Conservation (phyloP, 257 asterid genomes). For the Knoxia roxburghii region DNA sequence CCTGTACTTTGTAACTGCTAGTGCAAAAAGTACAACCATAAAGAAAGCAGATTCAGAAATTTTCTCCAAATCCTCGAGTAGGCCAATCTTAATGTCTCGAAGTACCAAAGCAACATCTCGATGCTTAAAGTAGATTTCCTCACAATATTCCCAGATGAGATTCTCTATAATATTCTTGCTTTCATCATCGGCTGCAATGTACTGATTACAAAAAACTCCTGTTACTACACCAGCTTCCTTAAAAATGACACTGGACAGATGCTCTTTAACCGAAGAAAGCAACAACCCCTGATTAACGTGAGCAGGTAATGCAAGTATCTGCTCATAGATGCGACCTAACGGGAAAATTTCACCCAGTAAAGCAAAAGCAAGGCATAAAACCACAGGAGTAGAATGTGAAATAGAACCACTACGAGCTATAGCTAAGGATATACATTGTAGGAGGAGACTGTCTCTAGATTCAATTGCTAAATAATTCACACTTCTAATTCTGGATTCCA, state of each 20-base stretch:
- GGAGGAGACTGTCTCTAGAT: conserved; percentile 35
- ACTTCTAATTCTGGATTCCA: conserved; percentile 34
- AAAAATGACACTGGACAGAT: conserved; percentile 45
- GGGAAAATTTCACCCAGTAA: conserved; percentile 74
- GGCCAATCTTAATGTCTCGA: conserved; percentile 36
- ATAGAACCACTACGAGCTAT: conserved; percentile 65
- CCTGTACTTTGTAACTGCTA: conserved; percentile 71
- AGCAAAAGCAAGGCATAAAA: conserved; percentile 54
- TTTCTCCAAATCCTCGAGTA: conserved; percentile 64
- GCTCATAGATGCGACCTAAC: conserved; percentile 42
- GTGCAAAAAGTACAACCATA: conserved; percentile 88
- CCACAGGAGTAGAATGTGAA: conserved; percentile 42
- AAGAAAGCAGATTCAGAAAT: conserved; percentile 87
- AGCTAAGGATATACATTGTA: conserved; percentile 68
- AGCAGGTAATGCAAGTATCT: conserved; percentile 36
- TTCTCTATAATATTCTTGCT: conserved; percentile 52
- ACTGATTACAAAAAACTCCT: conserved; percentile 71
- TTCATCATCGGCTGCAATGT: conserved; percentile 61
- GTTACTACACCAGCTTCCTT: conserved; percentile 89
- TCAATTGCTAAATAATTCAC: conserved; percentile 20
- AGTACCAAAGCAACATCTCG: conserved; percentile 49
- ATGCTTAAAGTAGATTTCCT: conserved; percentile 61
- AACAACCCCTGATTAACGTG: conserved; percentile 24
- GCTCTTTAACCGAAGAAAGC: conserved; percentile 47
- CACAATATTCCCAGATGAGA: conserved; percentile 72